These are phyloP conservation scores for Lachnum nothofagi DNA, from an alignment of 2,329 filamentous ascomycete species.

Conservation along the genomic window DNA sequence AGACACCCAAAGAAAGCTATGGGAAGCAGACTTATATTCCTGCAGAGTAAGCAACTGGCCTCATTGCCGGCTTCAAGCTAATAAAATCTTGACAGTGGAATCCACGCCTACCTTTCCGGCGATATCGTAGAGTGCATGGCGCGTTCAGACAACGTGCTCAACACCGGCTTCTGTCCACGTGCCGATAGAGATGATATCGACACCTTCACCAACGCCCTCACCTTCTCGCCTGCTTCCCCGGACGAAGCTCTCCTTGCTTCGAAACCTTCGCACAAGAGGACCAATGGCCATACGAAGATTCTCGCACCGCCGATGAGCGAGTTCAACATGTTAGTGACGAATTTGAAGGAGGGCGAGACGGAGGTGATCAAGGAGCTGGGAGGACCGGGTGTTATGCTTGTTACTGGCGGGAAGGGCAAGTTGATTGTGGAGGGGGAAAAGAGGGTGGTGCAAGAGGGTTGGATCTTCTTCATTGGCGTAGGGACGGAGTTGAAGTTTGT, in stretches of 20 bases:
- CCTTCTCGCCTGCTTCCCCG: constrained; percentile 56
- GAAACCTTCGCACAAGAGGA: constrained; percentile 45
- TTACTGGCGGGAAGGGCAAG: constrained; percentile 53
- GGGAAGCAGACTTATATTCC: constrained; percentile 52
- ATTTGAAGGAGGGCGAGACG: constrained; percentile 50
- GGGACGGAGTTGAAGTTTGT: constrained; percentile 21
- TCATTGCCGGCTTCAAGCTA: neutral
- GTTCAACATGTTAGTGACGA: constrained; percentile 62
- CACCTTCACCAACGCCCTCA: constrained; percentile 57
- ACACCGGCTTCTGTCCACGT: constrained; percentile 67
- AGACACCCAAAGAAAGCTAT: constrained; percentile 45
- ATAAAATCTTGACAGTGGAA: constrained; percentile 48
- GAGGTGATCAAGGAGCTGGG: constrained; percentile 52
- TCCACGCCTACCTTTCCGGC: constrained; percentile 85
- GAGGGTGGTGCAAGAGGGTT: constrained; percentile 54
- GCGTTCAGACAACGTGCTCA: constrained; percentile 85
- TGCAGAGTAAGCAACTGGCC: constrained; percentile 51
- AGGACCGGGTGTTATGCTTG: constrained; percentile 60
- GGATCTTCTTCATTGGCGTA: constrained; percentile 57
- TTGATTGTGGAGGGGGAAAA: constrained; percentile 50
- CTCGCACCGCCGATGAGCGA: constrained; percentile 66
- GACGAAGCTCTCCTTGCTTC: constrained; percentile 52
- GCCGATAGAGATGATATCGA: constrained; percentile 60
- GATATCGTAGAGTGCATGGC: constrained; percentile 99
- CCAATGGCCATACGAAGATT: constrained; percentile 55